Base-by-base conservation (phyloP, 1,139 yeast species). In the Yamadazyma trypodendri region DNA sequence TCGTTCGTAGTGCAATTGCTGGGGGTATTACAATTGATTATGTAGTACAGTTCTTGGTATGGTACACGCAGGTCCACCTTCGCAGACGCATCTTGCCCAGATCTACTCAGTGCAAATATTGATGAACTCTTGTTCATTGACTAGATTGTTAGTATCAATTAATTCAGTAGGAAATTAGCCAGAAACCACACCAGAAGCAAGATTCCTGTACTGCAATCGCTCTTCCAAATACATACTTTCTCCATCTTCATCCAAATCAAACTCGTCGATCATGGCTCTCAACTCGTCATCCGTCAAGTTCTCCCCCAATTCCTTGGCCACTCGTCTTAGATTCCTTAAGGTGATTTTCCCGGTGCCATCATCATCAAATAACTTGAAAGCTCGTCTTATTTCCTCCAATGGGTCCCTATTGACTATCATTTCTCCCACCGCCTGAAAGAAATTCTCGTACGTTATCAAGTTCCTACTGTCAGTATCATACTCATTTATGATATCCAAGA, bases 201-300 rank as follows among this genome's bases (percentile, higher is more conserved):
- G n/a, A n/a, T n/a, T 18, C 21, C 21, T 18, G 21, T 18, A 8
- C 7, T 8, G 21, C 8, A 6, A 18, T 6, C 5, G 21, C 4
- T 12, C 5, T 22, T 11, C 6, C 10, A 5, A 9, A 55, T 61
- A 68, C 76, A 38, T 64, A 70, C 75, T 89, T 50, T 86, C 96
- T 34, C 97, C 98, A 58, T 94, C 98, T 45, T 87, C 96, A 59
- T 94, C 97, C 42, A 92, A 66, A 62, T 94, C 99, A 56, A 94
- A 94, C 61, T 92, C 98, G 46, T 90, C 97, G 48, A 94, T 92
- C 98, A 94, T 92, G 10, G 97, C 97, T 48, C 85, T 76, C 40
- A 94, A 70, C 54, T 94, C 98, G 43, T 89, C 96, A 48, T 92
- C 98, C 8, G 88, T 84, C 42, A 94, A 68, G 52, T 84, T 86